A percentile compares a stretch with the other conserved stretches of the same genome.
These are phyloP conservation scores for Ceratocystis cacaofunesta DNA, from an alignment of 2,329 filamentous ascomycete genomes.

Conservation along the genomic window DNA sequence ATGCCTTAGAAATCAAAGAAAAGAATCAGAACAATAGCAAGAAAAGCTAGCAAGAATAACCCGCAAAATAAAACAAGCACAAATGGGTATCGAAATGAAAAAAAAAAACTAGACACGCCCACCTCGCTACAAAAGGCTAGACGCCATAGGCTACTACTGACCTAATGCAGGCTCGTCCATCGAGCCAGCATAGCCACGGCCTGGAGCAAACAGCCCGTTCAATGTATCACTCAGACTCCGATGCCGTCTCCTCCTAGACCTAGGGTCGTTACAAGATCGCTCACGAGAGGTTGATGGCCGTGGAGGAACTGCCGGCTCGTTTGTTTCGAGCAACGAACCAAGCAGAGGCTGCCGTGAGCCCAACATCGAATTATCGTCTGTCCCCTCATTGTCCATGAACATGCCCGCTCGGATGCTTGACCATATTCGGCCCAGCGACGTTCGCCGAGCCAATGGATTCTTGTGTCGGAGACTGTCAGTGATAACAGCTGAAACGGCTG, in stretches of 20 bases:
- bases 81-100: conserved; percentile 6
- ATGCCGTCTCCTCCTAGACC: conserved; percentile 22
- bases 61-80: background rate
- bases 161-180: background rate
- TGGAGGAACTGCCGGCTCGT: background rate
- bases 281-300: conserved; percentile 14
- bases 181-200: background rate
- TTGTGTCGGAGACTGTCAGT: conserved; percentile 38
- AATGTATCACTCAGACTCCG: conserved; percentile 31
- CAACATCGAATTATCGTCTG: conserved; percentile 19
- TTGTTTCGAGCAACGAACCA: conserved; percentile 10
- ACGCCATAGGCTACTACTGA: background rate
- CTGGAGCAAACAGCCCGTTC: conserved; percentile 26
- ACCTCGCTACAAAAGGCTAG: background rate
- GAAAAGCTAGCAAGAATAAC: conserved; percentile 10
- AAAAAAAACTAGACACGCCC: background rate
- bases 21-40: background rate
- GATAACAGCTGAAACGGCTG: conserved; percentile 43
- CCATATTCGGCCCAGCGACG: conserved; percentile 33
- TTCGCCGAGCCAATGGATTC: conserved; percentile 27
- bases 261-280: background rate
- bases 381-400: conserved; percentile 35
- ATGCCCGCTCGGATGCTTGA: conserved; percentile 39
- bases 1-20: background rate
- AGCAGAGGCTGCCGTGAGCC: conserved; percentile 12